Evolutionary conservation across 2,329 filamentous ascomycete genomes (phyloP), one percentile per base, ranked within the genome.

Genomic region (Fusarium subtropicale): DNA sequence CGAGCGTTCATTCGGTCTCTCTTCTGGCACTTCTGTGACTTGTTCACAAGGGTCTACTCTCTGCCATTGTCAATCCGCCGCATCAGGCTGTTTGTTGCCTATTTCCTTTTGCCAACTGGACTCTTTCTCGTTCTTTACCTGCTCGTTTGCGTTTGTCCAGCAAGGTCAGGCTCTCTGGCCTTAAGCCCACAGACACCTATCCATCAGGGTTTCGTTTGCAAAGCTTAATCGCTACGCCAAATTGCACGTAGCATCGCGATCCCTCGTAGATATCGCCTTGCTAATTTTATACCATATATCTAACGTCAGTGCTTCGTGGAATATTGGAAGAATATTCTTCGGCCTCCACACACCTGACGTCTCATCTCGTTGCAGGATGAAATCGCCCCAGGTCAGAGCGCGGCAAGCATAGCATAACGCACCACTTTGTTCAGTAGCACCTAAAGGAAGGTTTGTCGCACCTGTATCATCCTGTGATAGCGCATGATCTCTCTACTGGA

Each of bases 121-220:
- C 38, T 69, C 47, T 54, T 47, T 57, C 33, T 68, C 57, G 60
- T 71, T 64, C 66, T 57, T 57, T 64, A 53, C 62, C 54, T 71
- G 50, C 55, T 45, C 38, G 39, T 56, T 47, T 30, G 44, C 46
- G 54, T 56, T 47, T 30, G 44, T 48, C 51, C 38, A 18, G 50
- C 36, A 39, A 24, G 22, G 22, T 22, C 24, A 31, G 44, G n/a
- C 36, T 39, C 22, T 57, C 22, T 46, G 22, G 15, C 13, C 22
- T 28, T 22, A 44, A 34, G 34, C 42, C 39, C 41, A 39, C 61
- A 31, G 20, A 46, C 42, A 30, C 20, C 13, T 20, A 51, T 51
- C 24, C n/a, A 12, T 36, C 24, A 24, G 34, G 18, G 20, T 28
- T 38, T 38, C 22, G 24, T 15, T 39, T 39, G 28, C 28, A 56